Evolutionary conservation across 2,329 filamentous ascomycete genomes (phyloP), one percentile per base, ranked within the genome.

Genomic region (Cercospora nicotianae): DNA sequence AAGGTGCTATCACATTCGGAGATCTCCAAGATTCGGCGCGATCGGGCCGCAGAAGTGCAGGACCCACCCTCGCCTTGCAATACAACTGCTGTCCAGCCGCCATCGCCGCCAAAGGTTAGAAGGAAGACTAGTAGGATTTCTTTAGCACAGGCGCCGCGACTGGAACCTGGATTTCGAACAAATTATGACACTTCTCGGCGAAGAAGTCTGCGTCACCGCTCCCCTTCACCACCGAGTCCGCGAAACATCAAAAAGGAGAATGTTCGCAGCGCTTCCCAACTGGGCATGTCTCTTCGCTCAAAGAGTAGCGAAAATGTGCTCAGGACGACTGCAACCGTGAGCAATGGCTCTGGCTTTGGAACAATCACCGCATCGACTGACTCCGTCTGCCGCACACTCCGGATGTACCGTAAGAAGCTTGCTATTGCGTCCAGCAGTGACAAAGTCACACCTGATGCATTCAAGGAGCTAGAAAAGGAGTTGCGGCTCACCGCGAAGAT

Each of bases 1-100:
- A 91, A 92, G 65, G 91, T 99, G 8, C 83, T 98, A 33, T 97
- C 94, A 1, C 93, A 91, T 73, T 90, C 91, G 0, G 94, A 98
- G 75, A 82, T 98, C 48, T 91, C 93, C 8, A 92, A 94, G 69
- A 94, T 96, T 63, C 84, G 86, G 70, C 81, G 83, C 63, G 81
- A 83, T 18, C 81, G 83, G 18, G 69, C 73, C n/a, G 79, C 78
- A 23, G 79, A 83, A 4, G 73, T 79, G n/a, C 69, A 66, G 26
- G 71, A 74, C 28, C 66, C 71, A 26, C 60, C 67, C 3, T 76
- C 77, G 16, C 81, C 80, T 4, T 79, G 81, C 13, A 80, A 79
- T 3, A 79, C 77, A 5, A 79, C 81, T 5, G 80, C 82, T n/a
- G 81, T 80, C 51, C 76, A 77, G 30, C 80, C 85, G 0, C 82